Evolutionary conservation across 2,329 filamentous ascomycete species (phyloP), one percentile per base, ranked within the genome.

Genomic region (Ceratocystis diversiconidia): DNA sequence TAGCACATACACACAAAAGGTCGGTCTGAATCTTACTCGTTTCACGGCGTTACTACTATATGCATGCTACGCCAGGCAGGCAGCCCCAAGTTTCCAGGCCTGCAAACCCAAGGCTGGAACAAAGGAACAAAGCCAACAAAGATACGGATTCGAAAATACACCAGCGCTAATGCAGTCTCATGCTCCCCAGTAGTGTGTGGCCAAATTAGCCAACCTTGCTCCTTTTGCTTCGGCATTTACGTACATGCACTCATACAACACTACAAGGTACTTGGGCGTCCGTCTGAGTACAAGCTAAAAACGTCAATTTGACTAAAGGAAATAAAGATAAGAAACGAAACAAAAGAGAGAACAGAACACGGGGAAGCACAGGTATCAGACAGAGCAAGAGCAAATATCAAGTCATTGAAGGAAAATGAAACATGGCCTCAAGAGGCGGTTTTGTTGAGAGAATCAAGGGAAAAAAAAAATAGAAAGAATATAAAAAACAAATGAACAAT

Each of bases 401-500:
- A 57, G 52, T 57, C 52, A 57, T 30, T 57, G 25, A 10, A 63
- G 28, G 43, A 64, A 30, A 65, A 48, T 57, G 25, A 66, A 63
- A 41, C n/a, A 44, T 19, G 41, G 52, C 59, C 43, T 36, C 15
- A 50, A 44, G 32, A 41, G 30, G 32, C 59, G 30, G 30, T 41
- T 61, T 41, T 61, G 59, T 43, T 62, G 36, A 57, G 25, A 36
- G 28, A 55, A 62, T 22, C 28, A 63, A 65, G 55, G 43, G 30
- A 32, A 43, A 48, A 22, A n/a, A 46, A 32, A 61, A 15, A 57
- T 65, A 67, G 32, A 62, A 67, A 67, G 65, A 59, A 44, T 41
- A 61, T 25, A 44, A n/a, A 55, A 41, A 57, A 65, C 41, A 60
- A 55, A 61, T 36, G 41, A 30, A 62, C 19, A 59, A 61, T 48